phyloP scores from a whole-genome alignment of 192 early-diverging fungal species.

The Rhizoclosmatium globosum region DNA sequence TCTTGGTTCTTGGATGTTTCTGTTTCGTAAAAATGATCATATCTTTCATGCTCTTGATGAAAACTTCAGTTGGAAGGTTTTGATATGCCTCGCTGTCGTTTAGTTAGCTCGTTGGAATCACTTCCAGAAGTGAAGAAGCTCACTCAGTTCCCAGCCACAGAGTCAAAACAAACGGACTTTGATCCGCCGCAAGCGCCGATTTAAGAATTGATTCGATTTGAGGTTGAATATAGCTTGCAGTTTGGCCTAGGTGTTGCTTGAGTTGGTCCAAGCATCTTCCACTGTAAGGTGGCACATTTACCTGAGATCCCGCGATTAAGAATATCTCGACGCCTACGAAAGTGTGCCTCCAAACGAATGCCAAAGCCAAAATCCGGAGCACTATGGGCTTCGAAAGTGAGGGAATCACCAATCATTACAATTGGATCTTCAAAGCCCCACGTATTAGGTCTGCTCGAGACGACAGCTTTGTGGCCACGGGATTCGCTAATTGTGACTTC shows the following conservation, averaged over 20 bases:
- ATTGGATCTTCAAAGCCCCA: slow-evolving; percentile 30
- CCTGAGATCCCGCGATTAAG: slow-evolving; percentile 4
- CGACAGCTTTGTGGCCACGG: neutral
- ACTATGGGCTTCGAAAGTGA: neutral
- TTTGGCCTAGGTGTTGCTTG: neutral
- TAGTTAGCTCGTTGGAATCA: too few species aligned
- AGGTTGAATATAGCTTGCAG: neutral
- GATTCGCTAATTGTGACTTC: slow-evolving; percentile 7
- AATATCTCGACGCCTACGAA: neutral
- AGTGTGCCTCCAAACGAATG: slow-evolving; percentile 7
- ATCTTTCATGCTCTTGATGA: neutral
- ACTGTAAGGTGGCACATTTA: neutral
- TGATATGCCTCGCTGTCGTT: too few species aligned
- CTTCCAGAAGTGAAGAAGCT: neutral
- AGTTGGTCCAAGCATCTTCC: neutral
- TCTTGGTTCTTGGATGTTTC: slow-evolving; percentile 14
- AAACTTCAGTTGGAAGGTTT: too few species aligned
- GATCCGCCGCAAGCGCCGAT: neutral
- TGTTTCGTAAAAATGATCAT: neutral
- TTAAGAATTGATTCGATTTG: neutral
- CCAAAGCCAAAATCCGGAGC: neutral
- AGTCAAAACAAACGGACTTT: neutral
- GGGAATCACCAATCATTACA: slow-evolving; percentile 26
- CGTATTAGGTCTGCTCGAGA: slow-evolving; percentile 4
- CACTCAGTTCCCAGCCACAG: slow-evolving; percentile 17